Conservation (phyloP, 768 basidiomycete species). For the Pleurotus sapidus region DNA sequence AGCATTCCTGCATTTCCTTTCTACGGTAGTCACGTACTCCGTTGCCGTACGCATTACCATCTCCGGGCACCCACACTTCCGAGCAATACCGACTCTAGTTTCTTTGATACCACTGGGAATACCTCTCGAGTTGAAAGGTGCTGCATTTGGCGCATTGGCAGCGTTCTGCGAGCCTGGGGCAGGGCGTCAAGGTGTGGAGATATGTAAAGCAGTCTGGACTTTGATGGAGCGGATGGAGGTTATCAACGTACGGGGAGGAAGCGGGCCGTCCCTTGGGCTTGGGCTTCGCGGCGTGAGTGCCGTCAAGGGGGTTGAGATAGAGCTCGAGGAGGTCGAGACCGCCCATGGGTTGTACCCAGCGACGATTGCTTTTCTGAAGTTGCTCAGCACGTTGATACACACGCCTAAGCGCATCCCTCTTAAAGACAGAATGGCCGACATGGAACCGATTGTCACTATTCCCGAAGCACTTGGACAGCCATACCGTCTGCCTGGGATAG, state of each 20-base stretch:
- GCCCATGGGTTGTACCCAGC: constrained; percentile 78
- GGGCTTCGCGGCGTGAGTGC: constrained; percentile 38
- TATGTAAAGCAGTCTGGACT: constrained; percentile 81
- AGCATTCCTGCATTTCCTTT: constrained; percentile 77
- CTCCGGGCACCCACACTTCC: constrained; percentile 72
- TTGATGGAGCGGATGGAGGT: constrained; percentile 84
- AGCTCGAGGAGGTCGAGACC: constrained; percentile 86
- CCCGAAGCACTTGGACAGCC: constrained; percentile 80
- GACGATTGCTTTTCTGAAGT: constrained; percentile 82
- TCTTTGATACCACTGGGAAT: constrained; percentile 75
- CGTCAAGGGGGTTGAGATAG: constrained; percentile 78
- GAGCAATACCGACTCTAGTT: constrained; percentile 77
- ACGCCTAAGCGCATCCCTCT: constrained; percentile 71
- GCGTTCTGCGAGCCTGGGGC: constrained; percentile 85
- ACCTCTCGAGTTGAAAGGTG: constrained; percentile 90
- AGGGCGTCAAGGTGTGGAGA: constrained; percentile 67
- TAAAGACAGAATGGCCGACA: constrained; percentile 55
- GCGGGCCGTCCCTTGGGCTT: constrained; percentile 35
- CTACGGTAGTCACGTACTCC: constrained; percentile 72
- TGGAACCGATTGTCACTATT: constrained; percentile 67
- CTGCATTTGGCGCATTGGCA: constrained; percentile 75
- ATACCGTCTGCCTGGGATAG: constrained; percentile 76
- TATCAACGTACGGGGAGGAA: constrained; percentile 62
- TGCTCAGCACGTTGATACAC: constrained; percentile 82
- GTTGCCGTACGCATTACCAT: constrained; percentile 77